These are phyloP conservation scores for Chrysophaeum taylorii DNA, from an alignment of 352 stramenopile genomes.

Conservation along the genomic window DNA sequence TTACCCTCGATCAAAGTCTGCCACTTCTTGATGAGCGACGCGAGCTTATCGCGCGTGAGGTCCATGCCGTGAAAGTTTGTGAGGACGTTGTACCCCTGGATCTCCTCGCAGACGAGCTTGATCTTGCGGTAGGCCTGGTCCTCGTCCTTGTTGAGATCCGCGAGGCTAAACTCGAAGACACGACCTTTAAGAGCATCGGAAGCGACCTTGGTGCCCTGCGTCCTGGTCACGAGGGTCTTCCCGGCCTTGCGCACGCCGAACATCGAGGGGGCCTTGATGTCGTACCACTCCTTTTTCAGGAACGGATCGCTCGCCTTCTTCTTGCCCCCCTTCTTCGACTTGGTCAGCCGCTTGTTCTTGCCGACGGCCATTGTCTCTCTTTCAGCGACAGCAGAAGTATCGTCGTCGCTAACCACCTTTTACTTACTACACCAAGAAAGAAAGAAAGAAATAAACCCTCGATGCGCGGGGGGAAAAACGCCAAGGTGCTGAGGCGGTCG, in stretches of 20 bases:
- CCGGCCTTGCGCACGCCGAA: constrained; percentile 91
- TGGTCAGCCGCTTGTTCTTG: constrained; percentile 65
- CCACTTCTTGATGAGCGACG: constrained; percentile 99
- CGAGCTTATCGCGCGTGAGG: constrained; percentile 96
- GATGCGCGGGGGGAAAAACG: too few species aligned
- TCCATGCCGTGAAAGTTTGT: constrained; percentile 83
- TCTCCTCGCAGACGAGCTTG: constrained; percentile 94
- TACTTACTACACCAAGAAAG: too few species aligned
- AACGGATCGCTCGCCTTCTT: constrained; percentile 92
- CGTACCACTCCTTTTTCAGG: constrained; percentile 95
- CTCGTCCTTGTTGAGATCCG: constrained; percentile 93
- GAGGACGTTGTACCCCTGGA: constrained; percentile 80
- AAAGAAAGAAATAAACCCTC: too few species aligned
- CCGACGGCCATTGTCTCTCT: constrained; percentile 24
- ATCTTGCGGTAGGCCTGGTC: constrained; percentile 96
- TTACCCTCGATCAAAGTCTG: constrained; percentile 97
- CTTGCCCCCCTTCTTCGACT: constrained; percentile 59
- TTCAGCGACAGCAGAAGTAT: too few species aligned
- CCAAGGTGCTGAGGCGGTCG: too few species aligned
- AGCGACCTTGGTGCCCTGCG: constrained; percentile 88
- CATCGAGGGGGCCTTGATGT: constrained; percentile 94
- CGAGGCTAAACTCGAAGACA: constrained; percentile 96
- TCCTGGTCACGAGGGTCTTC: constrained; percentile 98
- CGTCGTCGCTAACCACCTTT: too few species aligned
- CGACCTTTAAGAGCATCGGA: constrained; percentile 95